Conservation (phyloP, 164 flowering plant species). For the Stephania cephalantha region DNA sequence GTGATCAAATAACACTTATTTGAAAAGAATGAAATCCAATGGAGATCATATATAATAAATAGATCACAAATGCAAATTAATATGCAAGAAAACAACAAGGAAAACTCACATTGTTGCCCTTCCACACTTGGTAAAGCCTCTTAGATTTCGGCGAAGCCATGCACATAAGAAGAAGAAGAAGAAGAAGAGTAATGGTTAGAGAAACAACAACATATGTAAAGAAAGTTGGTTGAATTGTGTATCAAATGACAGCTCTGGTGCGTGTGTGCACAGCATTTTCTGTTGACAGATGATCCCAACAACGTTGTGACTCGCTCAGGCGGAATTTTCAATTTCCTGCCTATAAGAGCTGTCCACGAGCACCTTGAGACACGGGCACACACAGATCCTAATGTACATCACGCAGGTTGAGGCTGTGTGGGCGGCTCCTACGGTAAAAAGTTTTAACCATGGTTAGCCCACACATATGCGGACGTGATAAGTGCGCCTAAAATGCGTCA, state of each 20-base stretch:
- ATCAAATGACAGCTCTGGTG: not conserved
- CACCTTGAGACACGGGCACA: no score
- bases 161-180: not conserved
- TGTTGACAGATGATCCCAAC: not conserved
- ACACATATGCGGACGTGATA: no score
- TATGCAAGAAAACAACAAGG: not conserved
- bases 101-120: conserved; percentile 52
- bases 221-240: not conserved
- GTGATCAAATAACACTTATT: not conserved
- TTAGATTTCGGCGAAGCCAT: conserved; percentile 30
- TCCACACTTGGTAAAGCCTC: conserved; percentile 73
- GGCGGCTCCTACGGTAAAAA: no score
- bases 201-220: not conserved
- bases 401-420: no score
- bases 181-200: not conserved
- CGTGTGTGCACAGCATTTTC: no score
- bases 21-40: not conserved
- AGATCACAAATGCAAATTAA: not conserved
- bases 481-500: no score
- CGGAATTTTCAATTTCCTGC: conserved; percentile 8
- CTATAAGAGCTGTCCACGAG: no score
- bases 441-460: no score
- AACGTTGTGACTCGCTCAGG: not conserved
- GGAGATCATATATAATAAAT: not conserved
- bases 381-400: no score